Conservation (phyloP, 768 basidiomycete species). For the Suillus bovinus region DNA sequence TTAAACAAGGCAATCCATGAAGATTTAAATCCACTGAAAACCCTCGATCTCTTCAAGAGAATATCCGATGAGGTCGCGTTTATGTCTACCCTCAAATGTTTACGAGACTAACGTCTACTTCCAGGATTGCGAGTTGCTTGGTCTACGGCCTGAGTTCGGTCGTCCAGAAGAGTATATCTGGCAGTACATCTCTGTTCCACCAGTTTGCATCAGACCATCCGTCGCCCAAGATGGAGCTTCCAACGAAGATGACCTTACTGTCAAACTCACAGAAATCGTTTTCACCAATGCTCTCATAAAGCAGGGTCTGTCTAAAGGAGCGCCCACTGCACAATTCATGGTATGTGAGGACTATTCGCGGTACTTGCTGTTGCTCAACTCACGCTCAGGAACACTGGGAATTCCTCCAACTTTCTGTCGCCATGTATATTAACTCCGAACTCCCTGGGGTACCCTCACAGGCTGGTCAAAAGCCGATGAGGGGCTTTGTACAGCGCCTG, state of each 20-base stretch:
- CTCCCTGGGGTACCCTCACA: slow-evolving; percentile 89
- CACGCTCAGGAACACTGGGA: slow-evolving; percentile 91
- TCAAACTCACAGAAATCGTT: slow-evolving; percentile 96
- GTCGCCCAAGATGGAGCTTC: slow-evolving; percentile 98
- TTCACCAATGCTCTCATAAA: slow-evolving; percentile 93
- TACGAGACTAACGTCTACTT: slow-evolving; percentile 6
- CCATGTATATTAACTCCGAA: slow-evolving; percentile 98
- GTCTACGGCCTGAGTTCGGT: slow-evolving; percentile 84
- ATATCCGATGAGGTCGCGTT: slow-evolving; percentile 83
- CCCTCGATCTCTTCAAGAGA: slow-evolving; percentile 86
- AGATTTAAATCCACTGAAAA: slow-evolving; percentile 93
- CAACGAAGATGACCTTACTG: slow-evolving; percentile 97
- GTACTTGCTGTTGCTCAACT: slow-evolving; percentile 8
- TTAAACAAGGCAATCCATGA: slow-evolving; percentile 88
- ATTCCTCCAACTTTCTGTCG: slow-evolving; percentile 90
- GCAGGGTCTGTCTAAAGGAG: slow-evolving; percentile 84
- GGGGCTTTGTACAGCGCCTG: slow-evolving; percentile 95
- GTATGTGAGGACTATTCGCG: slow-evolving; percentile 35
- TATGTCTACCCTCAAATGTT: neutral
- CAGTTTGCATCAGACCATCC: slow-evolving; percentile 95
- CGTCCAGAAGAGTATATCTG: slow-evolving; percentile 97
- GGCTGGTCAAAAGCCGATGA: slow-evolving; percentile 89
- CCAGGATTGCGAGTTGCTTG: slow-evolving; percentile 94
- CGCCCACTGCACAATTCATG: slow-evolving; percentile 89
- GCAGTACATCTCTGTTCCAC: slow-evolving; percentile 98